These are phyloP conservation scores for Gloeophyllum trabeum DNA, from an alignment of 768 basidiomycete genomes.

Conservation along the genomic window DNA sequence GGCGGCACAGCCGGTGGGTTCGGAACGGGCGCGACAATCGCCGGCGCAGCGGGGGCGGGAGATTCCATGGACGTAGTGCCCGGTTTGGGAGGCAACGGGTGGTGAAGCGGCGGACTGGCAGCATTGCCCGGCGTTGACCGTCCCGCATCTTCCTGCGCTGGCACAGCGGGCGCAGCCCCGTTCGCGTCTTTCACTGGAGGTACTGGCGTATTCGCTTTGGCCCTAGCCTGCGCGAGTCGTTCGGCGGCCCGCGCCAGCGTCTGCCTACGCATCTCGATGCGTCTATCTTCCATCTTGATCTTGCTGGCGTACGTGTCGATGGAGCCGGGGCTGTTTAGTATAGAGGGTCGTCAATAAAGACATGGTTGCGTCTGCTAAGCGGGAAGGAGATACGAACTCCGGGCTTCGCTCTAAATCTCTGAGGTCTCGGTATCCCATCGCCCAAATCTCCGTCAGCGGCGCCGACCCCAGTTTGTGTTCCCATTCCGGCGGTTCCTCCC, in stretches of 20 bases:
- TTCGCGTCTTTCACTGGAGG: slow-evolving; percentile 9
- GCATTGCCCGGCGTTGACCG: no score
- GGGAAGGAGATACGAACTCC: slow-evolving; percentile 32
- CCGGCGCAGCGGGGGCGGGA: slow-evolving; percentile 4
- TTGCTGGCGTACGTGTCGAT: slow-evolving; percentile 68
- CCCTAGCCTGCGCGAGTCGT: slow-evolving; percentile 25
- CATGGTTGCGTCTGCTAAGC: not conserved
- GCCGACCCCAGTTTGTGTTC: slow-evolving; percentile 55
- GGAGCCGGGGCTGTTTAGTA: slow-evolving; percentile 45
- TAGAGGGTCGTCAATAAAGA: slow-evolving; percentile 4
- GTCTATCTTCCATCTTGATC: slow-evolving; percentile 52
- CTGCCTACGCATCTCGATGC: slow-evolving; percentile 41
- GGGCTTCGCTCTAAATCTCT: slow-evolving; percentile 53
- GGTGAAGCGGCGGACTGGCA: slow-evolving; percentile 41
- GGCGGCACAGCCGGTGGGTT: slow-evolving; percentile 16
- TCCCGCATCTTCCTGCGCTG: no score
- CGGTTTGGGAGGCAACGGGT: slow-evolving; percentile 65
- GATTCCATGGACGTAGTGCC: slow-evolving; percentile 24
- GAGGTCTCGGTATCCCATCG: slow-evolving; percentile 63
- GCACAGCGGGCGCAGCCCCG: no score
- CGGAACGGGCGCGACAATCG: slow-evolving; percentile 14
- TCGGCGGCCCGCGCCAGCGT: slow-evolving; percentile 25
- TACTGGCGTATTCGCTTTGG: slow-evolving; percentile 32
- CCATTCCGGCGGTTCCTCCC: slow-evolving; percentile 50
- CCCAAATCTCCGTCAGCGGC: slow-evolving; percentile 73